Base-by-base conservation (phyloP, 1,284 basidiomycete species). In the Rhizopogon parksii region DNA sequence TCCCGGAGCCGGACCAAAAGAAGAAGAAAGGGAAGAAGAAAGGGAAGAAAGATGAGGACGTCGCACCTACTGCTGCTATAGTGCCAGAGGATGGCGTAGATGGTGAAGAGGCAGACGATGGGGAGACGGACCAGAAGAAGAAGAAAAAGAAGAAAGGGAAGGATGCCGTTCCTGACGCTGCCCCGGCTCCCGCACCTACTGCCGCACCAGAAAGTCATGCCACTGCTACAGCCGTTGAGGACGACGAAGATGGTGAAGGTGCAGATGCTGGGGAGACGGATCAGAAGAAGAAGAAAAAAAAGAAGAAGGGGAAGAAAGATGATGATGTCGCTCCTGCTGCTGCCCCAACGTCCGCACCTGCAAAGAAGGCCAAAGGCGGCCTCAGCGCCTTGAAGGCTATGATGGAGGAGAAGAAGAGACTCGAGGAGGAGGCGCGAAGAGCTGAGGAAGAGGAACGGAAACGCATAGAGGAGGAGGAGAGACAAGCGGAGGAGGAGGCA, bases 361-460 rank as follows among this genome's bases (percentile, higher is more conserved):
- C 76, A 34, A 82, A 80, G 63, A 92, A 91, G 71, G 87, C 88
- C 67, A 81, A 82, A 37, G 78, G 79, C 32, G 85, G 84, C 49
- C 73, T 89, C 53, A 79, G 83, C 56, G 85, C 85, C 1, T 68
- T 90, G 60, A 87, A 80, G 70, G 90, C 89, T 42, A 72, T 92
- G 65, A 85, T 95, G 83, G 92, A 92, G 65, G 90, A 92, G 71
- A 90, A 90, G 76, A 90, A 89, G 70, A 76, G 85, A 38, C 50
- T 88, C 34, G 89, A 94, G 67, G 93, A 95, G 65, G 91, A 93
- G 69, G 83, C 79, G 2, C 76, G 71, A 50, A 72, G 70, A 47
- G 67, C 62, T 50, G 82, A 80, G 53, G 90, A 92, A 62, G 91
- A 91, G 65, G 88, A 92, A 69, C 70, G 80, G 55, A 76, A 68